Percentiles rank a stretch among this genome's conserved stretches.
Conservation (phyloP, 2,329 filamentous ascomycete genomes). For the Rasamsonia emersonii region DNA sequence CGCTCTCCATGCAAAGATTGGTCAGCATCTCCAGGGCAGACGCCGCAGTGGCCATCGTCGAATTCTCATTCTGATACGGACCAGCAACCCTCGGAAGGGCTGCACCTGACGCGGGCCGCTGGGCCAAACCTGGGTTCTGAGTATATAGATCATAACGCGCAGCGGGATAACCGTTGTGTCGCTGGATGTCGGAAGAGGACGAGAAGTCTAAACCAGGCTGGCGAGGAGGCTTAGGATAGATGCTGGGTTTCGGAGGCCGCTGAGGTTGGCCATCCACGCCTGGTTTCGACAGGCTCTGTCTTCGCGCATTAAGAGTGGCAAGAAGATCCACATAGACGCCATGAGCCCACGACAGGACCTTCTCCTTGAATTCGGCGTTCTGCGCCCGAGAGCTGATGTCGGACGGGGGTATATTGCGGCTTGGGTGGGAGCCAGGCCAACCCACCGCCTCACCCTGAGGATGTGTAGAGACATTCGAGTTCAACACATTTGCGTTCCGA, state of each 20-base stretch:
- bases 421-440: conserved; percentile 18
- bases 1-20: conserved; percentile 66
- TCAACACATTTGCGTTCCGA: conserved; percentile 13
- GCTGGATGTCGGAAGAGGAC: conserved; percentile 21
- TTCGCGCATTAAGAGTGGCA: conserved; percentile 48
- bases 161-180: conserved; percentile 28
- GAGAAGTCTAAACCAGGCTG: conserved; percentile 46
- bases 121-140: conserved; percentile 12
- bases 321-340: conserved; percentile 64
- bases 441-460: conserved; percentile 14
- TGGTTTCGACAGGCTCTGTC: conserved; percentile 40
- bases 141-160: conserved; percentile 25
- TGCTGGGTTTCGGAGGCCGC: conserved; percentile 44
- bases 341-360: conserved; percentile 61
- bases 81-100: conserved; percentile 26
- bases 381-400: conserved; percentile 16
- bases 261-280: conserved; percentile 32
- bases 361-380: conserved; percentile 56
- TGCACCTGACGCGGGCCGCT: conserved; percentile 19
- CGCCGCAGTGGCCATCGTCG: conserved; percentile 50
- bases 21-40: conserved; percentile 64
- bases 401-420: conserved; percentile 11
- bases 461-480: conserved; percentile 14
- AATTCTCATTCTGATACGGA: conserved; percentile 24
- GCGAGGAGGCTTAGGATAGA: conserved; percentile 54